These are phyloP conservation scores for Meyerozyma sp. DNA, from an alignment of 1,139 yeast species.

Conservation along the genomic window DNA sequence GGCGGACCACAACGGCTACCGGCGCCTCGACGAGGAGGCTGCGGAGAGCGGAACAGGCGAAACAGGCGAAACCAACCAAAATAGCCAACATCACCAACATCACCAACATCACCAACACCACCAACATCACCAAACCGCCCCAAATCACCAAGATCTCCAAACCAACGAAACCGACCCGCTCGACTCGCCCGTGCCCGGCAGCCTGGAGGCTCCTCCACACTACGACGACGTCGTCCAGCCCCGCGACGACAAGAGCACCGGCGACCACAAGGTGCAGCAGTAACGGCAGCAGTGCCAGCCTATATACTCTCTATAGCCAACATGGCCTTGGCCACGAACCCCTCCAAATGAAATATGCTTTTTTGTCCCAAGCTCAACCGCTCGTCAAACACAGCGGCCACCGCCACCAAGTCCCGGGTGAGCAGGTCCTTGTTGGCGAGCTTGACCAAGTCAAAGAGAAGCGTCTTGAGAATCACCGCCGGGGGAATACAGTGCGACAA, in stretches of 20 bases:
- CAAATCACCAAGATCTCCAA: too few relatives aligned
- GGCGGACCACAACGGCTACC: constrained; percentile 2
- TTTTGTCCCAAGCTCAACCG: constrained; percentile 82
- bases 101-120: neutral
- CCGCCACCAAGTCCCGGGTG: constrained; percentile 52
- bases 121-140: neutral
- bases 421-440: constrained; percentile 28
- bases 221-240: constrained; percentile 19
- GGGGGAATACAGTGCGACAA: constrained; percentile 94
- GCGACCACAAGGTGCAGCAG: constrained; percentile 31
- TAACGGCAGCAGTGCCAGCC: constrained; percentile 2
- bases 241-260: constrained; percentile 11
- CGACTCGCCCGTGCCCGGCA: neutral
- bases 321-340: constrained; percentile 88
- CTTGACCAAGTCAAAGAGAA: constrained; percentile 53
- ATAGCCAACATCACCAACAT: neutral
- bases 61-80: neutral
- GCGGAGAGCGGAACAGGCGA: neutral
- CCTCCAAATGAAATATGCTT: constrained; percentile 91
- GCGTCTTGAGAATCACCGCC: constrained; percentile 61
- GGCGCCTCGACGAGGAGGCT: constrained; percentile 3
- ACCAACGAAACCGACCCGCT: neutral
- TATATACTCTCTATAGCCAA: constrained; percentile 26
- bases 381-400: constrained; percentile 79
- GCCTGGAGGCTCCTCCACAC: constrained; percentile 17